Evolutionary conservation across 2,329 filamentous ascomycete species (phyloP), one percentile per base, ranked within the genome.

Genomic region (Hortaea werneckii): DNA sequence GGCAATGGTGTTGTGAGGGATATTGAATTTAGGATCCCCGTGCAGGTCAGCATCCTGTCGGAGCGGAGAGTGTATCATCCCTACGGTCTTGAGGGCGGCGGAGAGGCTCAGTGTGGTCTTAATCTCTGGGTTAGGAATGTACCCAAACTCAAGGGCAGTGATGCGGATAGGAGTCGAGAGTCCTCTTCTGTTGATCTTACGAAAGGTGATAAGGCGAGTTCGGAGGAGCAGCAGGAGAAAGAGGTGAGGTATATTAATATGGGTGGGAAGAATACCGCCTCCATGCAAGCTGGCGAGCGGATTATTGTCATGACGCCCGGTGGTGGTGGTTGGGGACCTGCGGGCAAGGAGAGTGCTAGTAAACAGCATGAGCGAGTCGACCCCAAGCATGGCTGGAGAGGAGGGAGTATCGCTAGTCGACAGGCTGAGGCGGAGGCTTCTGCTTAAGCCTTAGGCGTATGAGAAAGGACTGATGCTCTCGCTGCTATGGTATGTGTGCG

Each of bases 41-140:
- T 92, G 5, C 82, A 88, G 62, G 84, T 85, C 10, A 84, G 79
- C 1, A 90, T 94, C 27, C 67, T 94, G 5, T 85, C 80, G 5
- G 87, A 94, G 64, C 65, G 87, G 12, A 69, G 87, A 29, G 84
- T 90, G 0, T 81, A 85, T 51, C 74, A 78, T 43, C 87, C 87
- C 1, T 95, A 89, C 54, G 89, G 90, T 0, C 73, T 95, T 48
- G 82, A 80, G 20, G 90, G 90, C 0, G 90, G 90, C 3, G 82
- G 81, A 46, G 83, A 90, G 50, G 90, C 80, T 0, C 68, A 79
- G 55, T 83, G 84, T 42, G 90, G 90, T 0, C 68, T 89, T 50
- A 96, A 96, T 56, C 70, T 94, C 40, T 96, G 90, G 90, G 81
- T 94, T 29, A 73, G 86, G 6, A 82, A 78, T 50, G 82, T 90